A percentile compares a stretch with the other conserved stretches of the same genome.
Conservation (phyloP, 1,284 basidiomycete species). For the Rhodotorula glutinis region DNA sequence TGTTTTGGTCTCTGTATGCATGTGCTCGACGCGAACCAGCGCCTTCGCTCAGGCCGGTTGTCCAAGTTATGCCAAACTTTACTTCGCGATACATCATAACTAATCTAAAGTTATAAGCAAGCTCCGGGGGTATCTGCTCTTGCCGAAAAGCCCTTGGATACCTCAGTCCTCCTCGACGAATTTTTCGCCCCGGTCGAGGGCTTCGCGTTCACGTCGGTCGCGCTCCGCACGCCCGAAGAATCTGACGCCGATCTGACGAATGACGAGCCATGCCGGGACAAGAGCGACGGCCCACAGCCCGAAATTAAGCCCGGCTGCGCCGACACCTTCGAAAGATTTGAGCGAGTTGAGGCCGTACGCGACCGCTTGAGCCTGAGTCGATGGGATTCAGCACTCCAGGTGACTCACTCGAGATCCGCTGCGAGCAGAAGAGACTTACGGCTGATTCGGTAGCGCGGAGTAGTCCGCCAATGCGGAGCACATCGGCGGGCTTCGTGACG, state of each 20-base stretch:
- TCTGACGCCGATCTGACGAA: slow-evolving; percentile 22
- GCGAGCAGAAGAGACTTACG: slow-evolving; percentile 1
- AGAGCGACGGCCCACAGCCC: slow-evolving; percentile 28
- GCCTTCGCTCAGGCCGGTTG: too few relatives aligned
- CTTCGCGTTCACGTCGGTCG: slow-evolving; percentile 29
- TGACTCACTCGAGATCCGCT: background rate
- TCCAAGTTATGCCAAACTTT: too few relatives aligned
- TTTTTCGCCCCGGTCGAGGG: slow-evolving; percentile 27
- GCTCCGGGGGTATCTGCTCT: too few relatives aligned
- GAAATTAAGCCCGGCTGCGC: slow-evolving; percentile 21
- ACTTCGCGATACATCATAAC: too few relatives aligned
- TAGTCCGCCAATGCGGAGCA: slow-evolving; percentile 39
- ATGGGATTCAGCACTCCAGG: too few relatives aligned
- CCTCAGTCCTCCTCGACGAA: slow-evolving; percentile 6
- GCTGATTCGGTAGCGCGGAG: slow-evolving; percentile 39
- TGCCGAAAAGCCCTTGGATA: too few relatives aligned
- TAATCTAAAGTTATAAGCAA: too few relatives aligned
- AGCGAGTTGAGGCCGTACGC: slow-evolving; percentile 31
- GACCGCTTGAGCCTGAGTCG: slow-evolving; percentile 23
- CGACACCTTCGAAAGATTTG: slow-evolving; percentile 17
- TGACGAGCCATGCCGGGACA: slow-evolving; percentile 29
- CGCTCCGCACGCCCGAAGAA: slow-evolving; percentile 27
- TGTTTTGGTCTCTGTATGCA: too few relatives aligned
- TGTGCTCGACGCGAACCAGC: too few relatives aligned
- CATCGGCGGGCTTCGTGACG: slow-evolving; percentile 19